Evolutionary conservation across 73 alveolate genomes (phyloP).

Genomic region (Diophrys sp.): DNA sequence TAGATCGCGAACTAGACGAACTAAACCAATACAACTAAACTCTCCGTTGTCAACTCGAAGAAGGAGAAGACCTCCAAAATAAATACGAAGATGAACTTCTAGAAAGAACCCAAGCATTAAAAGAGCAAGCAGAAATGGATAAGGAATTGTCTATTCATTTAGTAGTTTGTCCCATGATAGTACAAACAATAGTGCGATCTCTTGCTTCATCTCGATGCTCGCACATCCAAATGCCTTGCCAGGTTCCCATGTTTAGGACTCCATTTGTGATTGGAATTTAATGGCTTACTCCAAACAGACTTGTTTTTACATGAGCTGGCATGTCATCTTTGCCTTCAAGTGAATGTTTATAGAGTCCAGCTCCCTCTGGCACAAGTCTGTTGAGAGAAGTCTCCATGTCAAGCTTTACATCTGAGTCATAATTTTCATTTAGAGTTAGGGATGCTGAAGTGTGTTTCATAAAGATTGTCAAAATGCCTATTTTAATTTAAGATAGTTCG

Average conservation of each 20-base stretch:
- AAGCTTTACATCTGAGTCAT: conserved; percentile 75
- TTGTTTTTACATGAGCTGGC: conserved; percentile 84
- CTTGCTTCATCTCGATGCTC: conserved; percentile 70
- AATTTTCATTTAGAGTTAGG: conserved; percentile 68
- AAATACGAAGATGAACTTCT: no score
- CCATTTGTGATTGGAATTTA: conserved; percentile 80
- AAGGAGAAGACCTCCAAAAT: no score
- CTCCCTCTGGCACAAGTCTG: conserved; percentile 77
- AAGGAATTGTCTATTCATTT: no score
- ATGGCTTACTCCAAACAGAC: conserved; percentile 70
- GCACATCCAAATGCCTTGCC: conserved; percentile 83
- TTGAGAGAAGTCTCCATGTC: conserved; percentile 71
- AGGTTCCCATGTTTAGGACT: conserved; percentile 70
- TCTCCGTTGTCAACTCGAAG: no score
- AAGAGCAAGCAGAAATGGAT: no score
- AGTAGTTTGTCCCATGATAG: conserved; percentile 60
- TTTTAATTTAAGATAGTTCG: conserved; percentile 55
- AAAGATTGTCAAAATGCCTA: conserved; percentile 71
- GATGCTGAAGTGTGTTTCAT: conserved; percentile 79
- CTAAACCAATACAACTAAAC: no score
- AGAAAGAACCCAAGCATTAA: no score
- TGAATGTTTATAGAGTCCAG: conserved; percentile 57
- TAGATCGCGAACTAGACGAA: no score
- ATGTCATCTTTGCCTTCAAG: conserved; percentile 87
- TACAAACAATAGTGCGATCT: conserved; percentile 57